Evolutionary conservation across 2,329 filamentous ascomycete species (phyloP).

Genomic region (Epichloe scottii): DNA sequence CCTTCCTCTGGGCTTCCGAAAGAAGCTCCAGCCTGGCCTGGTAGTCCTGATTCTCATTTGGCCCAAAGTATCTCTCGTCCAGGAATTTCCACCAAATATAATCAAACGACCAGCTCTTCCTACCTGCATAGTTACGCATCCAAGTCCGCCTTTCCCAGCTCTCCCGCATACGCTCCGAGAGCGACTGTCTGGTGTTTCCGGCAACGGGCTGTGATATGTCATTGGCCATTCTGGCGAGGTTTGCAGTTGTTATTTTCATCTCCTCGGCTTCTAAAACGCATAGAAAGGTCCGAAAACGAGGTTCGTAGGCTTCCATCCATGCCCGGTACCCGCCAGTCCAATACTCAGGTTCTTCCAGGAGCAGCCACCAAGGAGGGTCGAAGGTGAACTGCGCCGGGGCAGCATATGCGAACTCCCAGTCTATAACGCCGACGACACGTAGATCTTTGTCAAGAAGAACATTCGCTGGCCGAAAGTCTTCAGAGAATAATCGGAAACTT

Average conservation of each 20-base stretch:
- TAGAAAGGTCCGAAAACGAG: conserved; percentile 22
- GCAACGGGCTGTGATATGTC: no score
- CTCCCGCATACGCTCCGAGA: conserved; percentile 21
- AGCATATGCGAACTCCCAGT: conserved; percentile 28
- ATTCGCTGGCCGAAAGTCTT: conserved; percentile 19
- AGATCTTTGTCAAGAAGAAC: conserved; percentile 18
- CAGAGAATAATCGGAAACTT: conserved; percentile 11
- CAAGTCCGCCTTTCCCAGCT: conserved; percentile 23
- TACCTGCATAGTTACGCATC: conserved; percentile 21
- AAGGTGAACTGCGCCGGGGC: background rate
- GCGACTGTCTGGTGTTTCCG: background rate
- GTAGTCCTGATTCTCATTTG: no score
- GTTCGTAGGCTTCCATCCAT: conserved; percentile 21
- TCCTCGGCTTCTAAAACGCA: conserved; percentile 20
- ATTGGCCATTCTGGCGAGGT: no score
- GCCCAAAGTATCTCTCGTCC: conserved; percentile 20
- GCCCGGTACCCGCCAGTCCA: conserved; percentile 18
- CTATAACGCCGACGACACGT: conserved; percentile 21
- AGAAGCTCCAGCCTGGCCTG: no score
- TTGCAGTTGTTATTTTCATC: conserved; percentile 4
- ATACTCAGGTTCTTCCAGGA: conserved; percentile 18
- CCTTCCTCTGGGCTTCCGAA: no score
- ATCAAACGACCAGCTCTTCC: conserved; percentile 26
- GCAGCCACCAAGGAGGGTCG: conserved; percentile 26
- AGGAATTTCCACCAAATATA: conserved; percentile 23